Evolutionary conservation across 2,329 filamentous ascomycete genomes (phyloP), one percentile per base, ranked within the genome.

Genomic region (Colletotrichum neosansevieriae): DNA sequence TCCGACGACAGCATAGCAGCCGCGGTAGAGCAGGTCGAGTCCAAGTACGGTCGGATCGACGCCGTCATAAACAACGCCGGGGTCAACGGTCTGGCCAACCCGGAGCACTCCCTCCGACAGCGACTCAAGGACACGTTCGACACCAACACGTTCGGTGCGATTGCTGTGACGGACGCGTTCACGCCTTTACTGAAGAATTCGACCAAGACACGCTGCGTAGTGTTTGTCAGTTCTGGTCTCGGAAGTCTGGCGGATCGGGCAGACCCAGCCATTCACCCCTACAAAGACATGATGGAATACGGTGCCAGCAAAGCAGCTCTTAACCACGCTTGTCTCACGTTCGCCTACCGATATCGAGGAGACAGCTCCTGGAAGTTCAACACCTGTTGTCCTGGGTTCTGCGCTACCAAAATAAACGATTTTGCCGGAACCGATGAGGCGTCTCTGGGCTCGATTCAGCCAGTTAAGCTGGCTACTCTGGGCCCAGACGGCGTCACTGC

Each of bases 1-100:
- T 82, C 84, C 3, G 83, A 87, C 60, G 75, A 82, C 36, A 76
- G 75, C 12, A 75, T 79, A 11, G 51, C 74, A 9, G 62, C 75
- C 2, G 75, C 79, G 1, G 75, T 81, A 19, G 71, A 82, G 7
- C 75, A 77, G 17, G 81, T 82, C 0, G 38, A 77, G 1, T 75
- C 81, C 2, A 83, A 83, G 54, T 90, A 88, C 73, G 81, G 83
- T 17, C 83, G 85, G 7, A 76, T 91, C 50, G 87, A 90, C 73
- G 83, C 89, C 1, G 84, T 89, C 5, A 82, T 88, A 67, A 89
- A 89, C 77, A 89, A 89, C 57, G 87, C 87, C 3, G 88, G 87
- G 2, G 89, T 88, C 67, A 84, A 85, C n/a, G 76, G 77, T 53
- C 49, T 12, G 6, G 85, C 84, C 12, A 81, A 84, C 1, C 83